phyloP scores from a whole-genome alignment of 1,284 basidiomycete species.

The Trichosporon asahii region DNA sequence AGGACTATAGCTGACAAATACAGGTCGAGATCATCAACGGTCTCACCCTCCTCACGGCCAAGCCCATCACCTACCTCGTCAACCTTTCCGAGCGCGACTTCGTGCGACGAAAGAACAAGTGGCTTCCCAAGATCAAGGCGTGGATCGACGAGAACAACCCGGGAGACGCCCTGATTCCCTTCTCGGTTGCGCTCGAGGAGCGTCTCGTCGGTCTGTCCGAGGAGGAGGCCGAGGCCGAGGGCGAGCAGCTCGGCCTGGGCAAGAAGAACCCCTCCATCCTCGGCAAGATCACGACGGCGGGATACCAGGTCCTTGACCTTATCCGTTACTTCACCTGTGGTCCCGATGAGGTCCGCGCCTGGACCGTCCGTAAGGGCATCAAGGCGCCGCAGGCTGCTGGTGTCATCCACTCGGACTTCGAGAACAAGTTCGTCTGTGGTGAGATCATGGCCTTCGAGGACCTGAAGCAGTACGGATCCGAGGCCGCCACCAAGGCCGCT shows the following conservation, averaged over 20 bases:
- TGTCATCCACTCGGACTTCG: slow-evolving; percentile 70
- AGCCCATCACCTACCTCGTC: slow-evolving; percentile 97
- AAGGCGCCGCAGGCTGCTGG: slow-evolving; percentile 97
- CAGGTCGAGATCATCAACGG: slow-evolving; percentile 96
- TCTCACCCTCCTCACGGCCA: slow-evolving; percentile 88
- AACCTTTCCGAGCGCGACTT: slow-evolving; percentile 96
- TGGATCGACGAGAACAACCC: slow-evolving; percentile 99
- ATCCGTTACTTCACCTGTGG: slow-evolving; percentile 98
- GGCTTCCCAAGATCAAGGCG: slow-evolving; percentile 95
- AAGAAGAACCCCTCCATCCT: slow-evolving; percentile 60
- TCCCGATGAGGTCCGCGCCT: slow-evolving; percentile 93
- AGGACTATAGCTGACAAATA: slow-evolving; percentile 14
- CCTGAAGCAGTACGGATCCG: slow-evolving; percentile 85
- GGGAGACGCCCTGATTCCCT: slow-evolving; percentile 92
- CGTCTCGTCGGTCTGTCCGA: slow-evolving; percentile 65
- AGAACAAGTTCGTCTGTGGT: slow-evolving; percentile 99
- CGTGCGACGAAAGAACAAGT: slow-evolving; percentile 98
- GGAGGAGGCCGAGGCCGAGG: slow-evolving; percentile 71
- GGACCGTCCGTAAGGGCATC: slow-evolving; percentile 91
- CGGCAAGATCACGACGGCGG: slow-evolving; percentile 88
- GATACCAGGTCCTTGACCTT: slow-evolving; percentile 81
- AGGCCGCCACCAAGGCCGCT: slow-evolving; percentile 86
- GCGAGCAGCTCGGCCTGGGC: slow-evolving; percentile 57
- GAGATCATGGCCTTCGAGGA: slow-evolving; percentile 95
- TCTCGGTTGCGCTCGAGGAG: slow-evolving; percentile 95